Conservation (phyloP, 257 asterid genomes). For the Nicotiana noctiflora region DNA sequence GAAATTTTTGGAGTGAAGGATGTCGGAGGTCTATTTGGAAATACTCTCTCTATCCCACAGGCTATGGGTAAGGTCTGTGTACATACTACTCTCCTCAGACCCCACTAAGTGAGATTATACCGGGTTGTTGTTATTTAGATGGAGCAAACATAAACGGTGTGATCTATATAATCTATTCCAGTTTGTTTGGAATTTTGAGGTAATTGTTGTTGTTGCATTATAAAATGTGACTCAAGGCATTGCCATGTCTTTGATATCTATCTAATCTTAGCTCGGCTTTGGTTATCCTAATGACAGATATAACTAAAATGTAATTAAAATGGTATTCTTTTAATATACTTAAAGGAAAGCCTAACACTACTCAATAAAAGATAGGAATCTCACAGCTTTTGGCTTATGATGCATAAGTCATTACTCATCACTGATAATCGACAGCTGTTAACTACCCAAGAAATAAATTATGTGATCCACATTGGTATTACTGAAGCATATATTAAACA, state of each 20-base stretch:
- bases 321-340: not conserved
- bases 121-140: too few species aligned
- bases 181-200: not conserved
- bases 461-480: conserved; percentile 6
- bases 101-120: too few species aligned
- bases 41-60: too few species aligned
- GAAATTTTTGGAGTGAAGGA: too few species aligned
- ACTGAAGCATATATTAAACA: not conserved
- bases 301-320: not conserved
- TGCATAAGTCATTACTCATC: not conserved
- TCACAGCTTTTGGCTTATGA: conserved; percentile 7
- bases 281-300: too few species aligned
- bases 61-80: too few species aligned
- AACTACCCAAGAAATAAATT: not conserved
- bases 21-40: too few species aligned
- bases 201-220: not conserved
- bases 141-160: not conserved
- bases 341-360: not conserved
- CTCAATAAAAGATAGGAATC: not conserved
- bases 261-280: not conserved
- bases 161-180: not conserved
- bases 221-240: not conserved
- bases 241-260: not conserved
- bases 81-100: too few species aligned
- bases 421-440: not conserved